Conservation (phyloP, 345 rosid genomes). For the Corymbia maculata region DNA sequence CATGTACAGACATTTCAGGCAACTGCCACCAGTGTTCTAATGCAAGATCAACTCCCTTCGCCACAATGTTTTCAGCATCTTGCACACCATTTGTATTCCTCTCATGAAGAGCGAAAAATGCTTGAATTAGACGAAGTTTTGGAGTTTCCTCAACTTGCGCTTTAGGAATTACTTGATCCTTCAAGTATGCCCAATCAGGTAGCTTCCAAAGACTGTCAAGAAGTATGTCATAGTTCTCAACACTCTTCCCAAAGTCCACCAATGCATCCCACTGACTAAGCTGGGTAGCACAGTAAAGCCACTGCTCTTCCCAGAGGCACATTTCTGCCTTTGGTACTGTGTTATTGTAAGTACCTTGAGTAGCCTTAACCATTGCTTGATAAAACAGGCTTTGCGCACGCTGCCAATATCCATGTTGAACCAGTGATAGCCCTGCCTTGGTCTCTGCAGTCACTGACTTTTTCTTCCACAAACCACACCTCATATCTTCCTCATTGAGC, state of each 20-base stretch:
- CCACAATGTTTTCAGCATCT: constrained; percentile 91
- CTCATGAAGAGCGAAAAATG: constrained; percentile 91
- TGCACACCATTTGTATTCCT: constrained; percentile 63
- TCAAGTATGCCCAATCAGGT: constrained; percentile 93
- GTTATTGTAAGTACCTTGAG: constrained; percentile 95
- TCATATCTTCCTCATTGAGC: constrained; percentile 98
- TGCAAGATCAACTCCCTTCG: constrained; percentile 95
- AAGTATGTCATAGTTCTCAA: constrained; percentile 90
- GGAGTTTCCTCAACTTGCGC: constrained; percentile 99
- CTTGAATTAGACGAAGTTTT: constrained; percentile 84
- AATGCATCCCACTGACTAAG: constrained; percentile 99
- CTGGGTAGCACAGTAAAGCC: constrained; percentile 91
- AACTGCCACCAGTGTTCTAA: constrained; percentile 98
- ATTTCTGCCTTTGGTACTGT: constrained; percentile 99
- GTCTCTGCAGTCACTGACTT: constrained; percentile 93
- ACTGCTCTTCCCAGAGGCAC: constrained; percentile 99
- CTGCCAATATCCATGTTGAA: constrained; percentile 99
- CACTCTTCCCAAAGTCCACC: constrained; percentile 85
- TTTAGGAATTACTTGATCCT: constrained; percentile 93
- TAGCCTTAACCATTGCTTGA: constrained; percentile 98
- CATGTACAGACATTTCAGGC: constrained; percentile 97
- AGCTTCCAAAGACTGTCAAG: constrained; percentile 94
- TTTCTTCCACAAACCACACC: constrained; percentile 98
- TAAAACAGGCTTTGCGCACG: constrained; percentile 88
- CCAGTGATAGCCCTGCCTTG: constrained; percentile 89